phyloP scores from a whole-genome alignment of 371 early-diverging fungal genomes.

The Actinomortierella wolfii region DNA sequence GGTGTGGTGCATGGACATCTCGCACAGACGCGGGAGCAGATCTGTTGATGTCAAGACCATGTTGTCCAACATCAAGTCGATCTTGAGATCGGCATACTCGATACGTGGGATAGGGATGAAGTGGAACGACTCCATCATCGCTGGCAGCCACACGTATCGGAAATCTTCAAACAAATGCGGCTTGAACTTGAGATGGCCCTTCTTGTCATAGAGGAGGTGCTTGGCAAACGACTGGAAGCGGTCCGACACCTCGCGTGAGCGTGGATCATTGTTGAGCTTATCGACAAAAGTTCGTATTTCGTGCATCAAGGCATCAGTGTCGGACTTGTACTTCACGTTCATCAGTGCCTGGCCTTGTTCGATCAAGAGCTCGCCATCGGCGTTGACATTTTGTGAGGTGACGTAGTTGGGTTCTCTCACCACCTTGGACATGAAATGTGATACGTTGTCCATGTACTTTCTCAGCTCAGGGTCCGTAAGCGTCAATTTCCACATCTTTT shows the following conservation, averaged over 20 bases:
- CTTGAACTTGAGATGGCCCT: slow-evolving; percentile 57
- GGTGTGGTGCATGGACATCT: slow-evolving; percentile 52
- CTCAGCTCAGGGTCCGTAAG: slow-evolving; percentile 45
- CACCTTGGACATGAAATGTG: slow-evolving; percentile 18
- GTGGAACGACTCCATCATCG: slow-evolving; percentile 61
- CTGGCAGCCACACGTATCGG: slow-evolving; percentile 52
- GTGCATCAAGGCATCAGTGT: slow-evolving; percentile 16
- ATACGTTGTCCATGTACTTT: slow-evolving; percentile 44
- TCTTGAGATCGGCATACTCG: slow-evolving; percentile 59
- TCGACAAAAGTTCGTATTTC: slow-evolving; percentile 26
- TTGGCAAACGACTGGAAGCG: slow-evolving; percentile 24
- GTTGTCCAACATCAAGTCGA: slow-evolving; percentile 64
- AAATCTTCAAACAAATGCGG: slow-evolving; percentile 61
- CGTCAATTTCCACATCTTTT: slow-evolving; percentile 41
- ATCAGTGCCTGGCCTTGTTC: slow-evolving; percentile 20
- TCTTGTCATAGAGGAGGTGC: slow-evolving; percentile 28
- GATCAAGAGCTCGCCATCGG: slow-evolving; percentile 15
- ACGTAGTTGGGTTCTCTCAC: slow-evolving; percentile 38
- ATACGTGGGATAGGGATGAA: slow-evolving; percentile 69
- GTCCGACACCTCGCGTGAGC: slow-evolving; percentile 18
- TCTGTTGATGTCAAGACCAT: slow-evolving; percentile 61
- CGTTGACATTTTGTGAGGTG: slow-evolving; percentile 22
- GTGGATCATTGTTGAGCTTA: slow-evolving; percentile 31
- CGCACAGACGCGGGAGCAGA: slow-evolving; percentile 61
- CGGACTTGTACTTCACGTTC: slow-evolving; percentile 28